These are phyloP conservation scores for Aspergillus tubingensis DNA, from an alignment of 2,329 filamentous ascomycete genomes.

Conservation along the genomic window DNA sequence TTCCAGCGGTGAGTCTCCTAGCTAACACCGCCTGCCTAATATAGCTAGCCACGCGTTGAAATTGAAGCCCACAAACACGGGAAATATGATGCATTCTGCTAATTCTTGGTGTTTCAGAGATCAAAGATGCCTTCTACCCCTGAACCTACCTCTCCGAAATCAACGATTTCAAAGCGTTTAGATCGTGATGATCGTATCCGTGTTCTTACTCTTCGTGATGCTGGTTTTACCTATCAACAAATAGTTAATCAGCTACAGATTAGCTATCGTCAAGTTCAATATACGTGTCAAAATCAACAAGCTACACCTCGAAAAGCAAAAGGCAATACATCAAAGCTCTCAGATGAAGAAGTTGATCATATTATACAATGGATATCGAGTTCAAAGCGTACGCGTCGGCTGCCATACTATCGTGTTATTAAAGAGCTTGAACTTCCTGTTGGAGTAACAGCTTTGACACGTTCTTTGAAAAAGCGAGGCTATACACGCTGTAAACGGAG, in stretches of 20 bases:
- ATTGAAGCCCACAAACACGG: not conserved
- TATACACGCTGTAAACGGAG: not conserved
- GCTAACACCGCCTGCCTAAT: not conserved
- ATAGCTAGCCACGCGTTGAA: not conserved
- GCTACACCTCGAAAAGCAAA: not conserved
- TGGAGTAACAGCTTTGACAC: not conserved
- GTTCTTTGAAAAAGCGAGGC: not conserved
- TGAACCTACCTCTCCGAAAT: not conserved
- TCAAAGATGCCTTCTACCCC: not conserved
- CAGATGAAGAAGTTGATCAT: not conserved
- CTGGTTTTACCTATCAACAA: not conserved
- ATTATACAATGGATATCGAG: conserved; percentile 1
- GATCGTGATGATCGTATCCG: not conserved
- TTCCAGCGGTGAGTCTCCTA: no score
- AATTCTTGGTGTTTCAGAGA: not conserved
- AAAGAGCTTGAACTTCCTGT: not conserved
- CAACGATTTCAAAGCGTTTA: not conserved
- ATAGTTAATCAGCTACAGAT: not conserved
- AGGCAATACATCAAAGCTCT: not conserved
- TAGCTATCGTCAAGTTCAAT: not conserved
- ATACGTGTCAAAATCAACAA: not conserved
- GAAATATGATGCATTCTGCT: not conserved
- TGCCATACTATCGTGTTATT: not conserved
- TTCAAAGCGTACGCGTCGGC: not conserved
- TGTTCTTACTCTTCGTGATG: not conserved